Conservation (phyloP, 306 rosid genomes). For the Cicer arietinum region DNA sequence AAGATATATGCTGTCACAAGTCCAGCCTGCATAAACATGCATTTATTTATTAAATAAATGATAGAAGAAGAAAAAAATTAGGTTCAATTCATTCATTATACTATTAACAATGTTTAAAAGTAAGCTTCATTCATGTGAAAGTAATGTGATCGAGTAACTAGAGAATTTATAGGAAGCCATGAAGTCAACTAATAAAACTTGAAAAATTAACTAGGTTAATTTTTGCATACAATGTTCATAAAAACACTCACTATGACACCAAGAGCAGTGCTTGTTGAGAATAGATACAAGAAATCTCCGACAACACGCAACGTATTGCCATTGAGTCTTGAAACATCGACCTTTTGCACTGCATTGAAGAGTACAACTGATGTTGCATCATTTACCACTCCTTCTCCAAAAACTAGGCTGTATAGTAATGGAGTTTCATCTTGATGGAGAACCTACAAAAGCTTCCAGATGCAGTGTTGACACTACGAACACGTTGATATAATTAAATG, state of each 20-base stretch:
- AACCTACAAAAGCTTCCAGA: conserved; percentile 57
- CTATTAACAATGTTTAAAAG: too few species aligned
- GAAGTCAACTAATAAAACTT: background rate
- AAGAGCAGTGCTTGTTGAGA: conserved; percentile 79
- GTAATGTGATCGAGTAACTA: background rate
- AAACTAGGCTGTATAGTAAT: conserved; percentile 84
- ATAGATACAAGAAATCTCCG: conserved; percentile 79
- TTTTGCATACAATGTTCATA: conserved; percentile 2
- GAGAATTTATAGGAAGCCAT: conserved; percentile 13
- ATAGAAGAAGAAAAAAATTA: background rate
- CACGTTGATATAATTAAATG: conserved; percentile 26
- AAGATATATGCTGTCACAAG: conserved; percentile 77
- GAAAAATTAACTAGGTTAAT: background rate
- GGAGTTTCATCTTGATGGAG: conserved; percentile 93
- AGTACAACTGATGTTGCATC: conserved; percentile 96
- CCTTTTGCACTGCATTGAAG: conserved; percentile 85
- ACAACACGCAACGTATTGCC: conserved; percentile 48
- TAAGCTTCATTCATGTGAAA: background rate
- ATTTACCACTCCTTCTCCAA: conserved; percentile 96
- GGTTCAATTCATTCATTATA: background rate
- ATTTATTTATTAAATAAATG: background rate
- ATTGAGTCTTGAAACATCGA: conserved; percentile 59
- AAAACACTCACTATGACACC: conserved; percentile 66
- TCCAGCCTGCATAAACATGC: conserved; percentile 63
- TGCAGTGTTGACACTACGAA: conserved; percentile 29